A percentile compares a stretch with the other conserved stretches of the same genome.
These are phyloP conservation scores for Aureobasidium sp. DNA, from an alignment of 2,329 filamentous ascomycete species.

Conservation along the genomic window DNA sequence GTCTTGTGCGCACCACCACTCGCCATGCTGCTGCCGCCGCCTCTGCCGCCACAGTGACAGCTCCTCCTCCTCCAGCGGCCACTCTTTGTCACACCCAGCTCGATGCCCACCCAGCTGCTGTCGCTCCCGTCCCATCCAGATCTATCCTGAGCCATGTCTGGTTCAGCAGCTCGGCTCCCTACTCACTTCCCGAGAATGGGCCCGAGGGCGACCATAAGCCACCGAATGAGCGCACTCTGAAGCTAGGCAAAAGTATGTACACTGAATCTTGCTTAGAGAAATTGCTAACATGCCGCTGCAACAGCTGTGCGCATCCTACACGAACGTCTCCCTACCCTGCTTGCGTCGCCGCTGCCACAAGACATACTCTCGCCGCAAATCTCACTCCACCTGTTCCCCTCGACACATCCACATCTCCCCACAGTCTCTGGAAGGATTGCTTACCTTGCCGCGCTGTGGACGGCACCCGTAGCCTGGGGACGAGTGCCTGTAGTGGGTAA, in stretches of 20 bases:
- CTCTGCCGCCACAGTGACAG: background rate
- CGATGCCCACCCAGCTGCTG: background rate
- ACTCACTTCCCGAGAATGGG: background rate
- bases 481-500: conserved; percentile 85
- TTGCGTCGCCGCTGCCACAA: conserved; percentile 54
- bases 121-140: background rate
- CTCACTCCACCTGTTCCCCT: conserved; percentile 58
- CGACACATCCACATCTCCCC: conserved; percentile 80
- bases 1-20: conserved; percentile 6
- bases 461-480: conserved; percentile 92
- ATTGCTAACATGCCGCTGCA: background rate
- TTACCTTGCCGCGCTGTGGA: conserved; percentile 92
- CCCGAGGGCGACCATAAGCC: conserved; percentile 33
- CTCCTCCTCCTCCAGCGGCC: background rate
- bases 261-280: background rate
- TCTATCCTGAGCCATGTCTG: background rate
- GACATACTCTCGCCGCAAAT: conserved; percentile 57
- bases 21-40: conserved; percentile 7
- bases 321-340: conserved; percentile 53
- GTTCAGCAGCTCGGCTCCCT: conserved; percentile 7
- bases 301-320: conserved; percentile 55
- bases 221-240: conserved; percentile 53
- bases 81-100: background rate
- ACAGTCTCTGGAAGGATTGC: conserved; percentile 85
- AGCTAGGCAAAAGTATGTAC: conserved; percentile 53